Evolutionary conservation across 2,329 filamentous ascomycete species (phyloP).

Genomic region (Aspergillus felis): DNA sequence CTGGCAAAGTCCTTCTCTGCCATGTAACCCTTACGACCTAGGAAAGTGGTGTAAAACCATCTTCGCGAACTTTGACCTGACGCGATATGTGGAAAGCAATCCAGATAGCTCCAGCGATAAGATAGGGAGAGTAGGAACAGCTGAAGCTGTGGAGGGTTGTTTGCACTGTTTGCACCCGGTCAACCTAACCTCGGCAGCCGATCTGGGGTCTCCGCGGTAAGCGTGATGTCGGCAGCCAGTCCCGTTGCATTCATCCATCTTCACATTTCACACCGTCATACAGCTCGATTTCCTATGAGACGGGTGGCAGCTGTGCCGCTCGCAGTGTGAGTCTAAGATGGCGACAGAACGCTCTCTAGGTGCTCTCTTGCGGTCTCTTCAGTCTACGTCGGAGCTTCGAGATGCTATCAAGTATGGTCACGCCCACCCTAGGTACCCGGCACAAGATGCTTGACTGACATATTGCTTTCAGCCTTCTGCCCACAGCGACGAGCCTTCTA

Average conservation of each 20-base stretch:
- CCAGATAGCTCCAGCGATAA: neutral
- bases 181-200: constrained; percentile 29
- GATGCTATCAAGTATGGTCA: constrained; percentile 54
- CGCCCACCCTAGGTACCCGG: neutral
- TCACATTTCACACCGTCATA: neutral
- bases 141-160: constrained; percentile 12
- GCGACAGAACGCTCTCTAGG: constrained; percentile 58
- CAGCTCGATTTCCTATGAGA: constrained; percentile 4
- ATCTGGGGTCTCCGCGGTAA: constrained; percentile 30
- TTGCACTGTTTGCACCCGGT: constrained; percentile 30
- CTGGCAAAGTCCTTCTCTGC: neutral
- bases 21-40: neutral
- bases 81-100: neutral
- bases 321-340: constrained; percentile 36
- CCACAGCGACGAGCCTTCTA: constrained; percentile 46
- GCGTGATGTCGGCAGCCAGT: constrained; percentile 2
- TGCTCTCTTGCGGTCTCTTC: constrained; percentile 57
- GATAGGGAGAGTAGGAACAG: neutral
- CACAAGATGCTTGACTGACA: constrained; percentile 10
- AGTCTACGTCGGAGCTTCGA: constrained; percentile 55
- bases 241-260: neutral
- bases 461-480: constrained; percentile 45
- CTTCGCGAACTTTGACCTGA: neutral
- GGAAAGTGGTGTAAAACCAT: neutral
- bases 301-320: neutral